Conservation (phyloP, 2,329 filamentous ascomycete genomes). For the Colletotrichum magnum region DNA sequence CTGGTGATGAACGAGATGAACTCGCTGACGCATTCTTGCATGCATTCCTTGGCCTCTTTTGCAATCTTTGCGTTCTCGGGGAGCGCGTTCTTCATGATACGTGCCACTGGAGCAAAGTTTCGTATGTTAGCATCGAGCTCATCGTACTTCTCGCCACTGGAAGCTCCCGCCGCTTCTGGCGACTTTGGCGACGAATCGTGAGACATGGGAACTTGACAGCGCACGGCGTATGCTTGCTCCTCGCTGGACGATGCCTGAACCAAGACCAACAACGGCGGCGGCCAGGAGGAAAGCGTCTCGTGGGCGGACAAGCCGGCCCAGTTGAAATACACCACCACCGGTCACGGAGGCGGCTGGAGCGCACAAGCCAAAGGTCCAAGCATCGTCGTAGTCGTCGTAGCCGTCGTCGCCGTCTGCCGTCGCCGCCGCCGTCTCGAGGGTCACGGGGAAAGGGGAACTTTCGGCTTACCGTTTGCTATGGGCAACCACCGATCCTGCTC, state of each 20-base stretch:
- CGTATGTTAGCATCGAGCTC: constrained; percentile 91
- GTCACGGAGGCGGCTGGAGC: constrained; percentile 28
- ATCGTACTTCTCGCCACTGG: constrained; percentile 64
- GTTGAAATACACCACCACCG: constrained; percentile 4
- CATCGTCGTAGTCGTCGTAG: constrained; percentile 44
- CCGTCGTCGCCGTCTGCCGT: constrained; percentile 10
- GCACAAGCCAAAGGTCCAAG: constrained; percentile 64
- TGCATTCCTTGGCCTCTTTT: constrained; percentile 99
- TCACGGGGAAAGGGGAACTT: constrained; percentile 43
- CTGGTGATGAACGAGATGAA: constrained; percentile 99
- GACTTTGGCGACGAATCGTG: constrained; percentile 68
- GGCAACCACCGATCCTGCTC: constrained; percentile 99
- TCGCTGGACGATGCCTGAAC: neutral
- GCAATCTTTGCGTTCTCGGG: constrained; percentile 99
- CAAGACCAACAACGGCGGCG: constrained; percentile 28
- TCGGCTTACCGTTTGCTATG: constrained; percentile 98
- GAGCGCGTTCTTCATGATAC: constrained; percentile 98
- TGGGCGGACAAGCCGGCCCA: constrained; percentile 1
- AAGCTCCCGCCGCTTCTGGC: constrained; percentile 62
- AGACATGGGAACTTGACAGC: constrained; percentile 65
- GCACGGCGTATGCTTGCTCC: neutral
- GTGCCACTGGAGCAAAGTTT: constrained; percentile 95
- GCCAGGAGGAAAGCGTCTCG: constrained; percentile 25
- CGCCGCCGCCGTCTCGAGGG: neutral
- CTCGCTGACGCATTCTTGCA: constrained; percentile 99